Conservation (phyloP, 106 monocot species). For the Agapanthus africanus region DNA sequence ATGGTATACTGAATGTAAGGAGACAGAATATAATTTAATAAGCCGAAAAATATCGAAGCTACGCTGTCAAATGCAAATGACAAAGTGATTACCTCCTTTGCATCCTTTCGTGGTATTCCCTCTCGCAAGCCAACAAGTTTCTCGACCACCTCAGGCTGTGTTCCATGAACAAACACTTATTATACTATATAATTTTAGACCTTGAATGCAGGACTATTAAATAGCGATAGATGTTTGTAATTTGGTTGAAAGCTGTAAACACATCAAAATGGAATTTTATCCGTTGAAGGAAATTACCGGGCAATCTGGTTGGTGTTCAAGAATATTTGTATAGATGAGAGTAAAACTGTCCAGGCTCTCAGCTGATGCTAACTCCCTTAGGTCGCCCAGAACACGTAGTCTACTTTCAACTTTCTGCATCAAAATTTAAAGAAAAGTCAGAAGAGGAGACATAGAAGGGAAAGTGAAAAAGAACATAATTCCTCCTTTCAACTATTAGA, state of each 20-base stretch:
- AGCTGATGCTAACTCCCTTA: slow-evolving; percentile 91
- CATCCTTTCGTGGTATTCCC: slow-evolving; percentile 96
- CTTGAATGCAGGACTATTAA: background rate
- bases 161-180: background rate
- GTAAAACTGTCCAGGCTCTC: slow-evolving; percentile 93
- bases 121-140: slow-evolving; percentile 85
- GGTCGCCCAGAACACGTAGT: slow-evolving; percentile 67
- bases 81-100: slow-evolving; percentile 71
- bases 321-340: slow-evolving; percentile 84
- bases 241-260: background rate
- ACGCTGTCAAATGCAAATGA: background rate
- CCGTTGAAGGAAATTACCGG: slow-evolving; percentile 49
- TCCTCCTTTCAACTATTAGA: too few relatives aligned
- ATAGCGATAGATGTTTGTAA: too few relatives aligned
- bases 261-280: slow-evolving; percentile 1
- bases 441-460: background rate
- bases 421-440: too few relatives aligned
- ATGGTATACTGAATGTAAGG: too few relatives aligned
- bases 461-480: background rate
- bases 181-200: background rate
- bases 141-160: slow-evolving; percentile 95
- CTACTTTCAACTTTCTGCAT: slow-evolving; percentile 90
- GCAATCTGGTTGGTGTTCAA: slow-evolving; percentile 96
- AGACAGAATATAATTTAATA: too few relatives aligned
- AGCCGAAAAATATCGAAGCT: too few relatives aligned